Evolutionary conservation across 2,329 filamentous ascomycete species (phyloP).

Genomic region (Juglanconis oblonga): DNA sequence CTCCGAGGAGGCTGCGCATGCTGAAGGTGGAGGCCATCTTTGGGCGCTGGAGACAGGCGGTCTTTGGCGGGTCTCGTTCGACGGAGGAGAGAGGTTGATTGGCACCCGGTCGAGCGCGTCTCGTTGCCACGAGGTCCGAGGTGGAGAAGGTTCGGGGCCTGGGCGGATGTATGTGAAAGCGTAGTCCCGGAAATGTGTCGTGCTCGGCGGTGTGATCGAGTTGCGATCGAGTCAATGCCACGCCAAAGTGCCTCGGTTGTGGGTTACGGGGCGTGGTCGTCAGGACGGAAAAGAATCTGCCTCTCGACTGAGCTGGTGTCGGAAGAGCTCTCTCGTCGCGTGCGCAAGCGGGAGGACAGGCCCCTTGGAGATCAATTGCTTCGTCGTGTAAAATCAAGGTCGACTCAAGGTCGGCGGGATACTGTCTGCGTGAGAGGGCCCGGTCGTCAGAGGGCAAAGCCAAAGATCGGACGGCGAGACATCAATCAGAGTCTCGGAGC

Average conservation of each 20-base stretch:
- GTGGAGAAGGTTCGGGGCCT: background rate
- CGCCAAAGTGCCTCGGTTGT: too few species aligned
- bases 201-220: too few species aligned
- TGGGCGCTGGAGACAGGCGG: background rate
- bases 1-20: constrained; percentile 12
- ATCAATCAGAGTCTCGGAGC: background rate
- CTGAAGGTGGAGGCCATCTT: constrained; percentile 4
- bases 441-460: background rate
- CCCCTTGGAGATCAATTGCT: too few species aligned
- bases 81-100: background rate
- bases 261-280: too few species aligned
- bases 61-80: background rate
- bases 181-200: background rate
- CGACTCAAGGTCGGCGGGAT: background rate
- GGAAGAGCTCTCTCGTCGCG: too few species aligned
- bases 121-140: background rate
- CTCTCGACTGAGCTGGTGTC: too few species aligned
- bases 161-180: background rate
- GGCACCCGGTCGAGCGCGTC: background rate
- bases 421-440: background rate
- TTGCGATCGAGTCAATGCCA: too few species aligned
- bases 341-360: too few species aligned
- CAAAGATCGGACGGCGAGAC: background rate
- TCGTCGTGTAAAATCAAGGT: too few species aligned
- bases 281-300: too few species aligned